A percentile compares a stretch with the other conserved stretches of the same genome.
These are phyloP conservation scores for Tuber borchii DNA, from an alignment of 495 filamentous ascomycete species.

Conservation along the genomic window DNA sequence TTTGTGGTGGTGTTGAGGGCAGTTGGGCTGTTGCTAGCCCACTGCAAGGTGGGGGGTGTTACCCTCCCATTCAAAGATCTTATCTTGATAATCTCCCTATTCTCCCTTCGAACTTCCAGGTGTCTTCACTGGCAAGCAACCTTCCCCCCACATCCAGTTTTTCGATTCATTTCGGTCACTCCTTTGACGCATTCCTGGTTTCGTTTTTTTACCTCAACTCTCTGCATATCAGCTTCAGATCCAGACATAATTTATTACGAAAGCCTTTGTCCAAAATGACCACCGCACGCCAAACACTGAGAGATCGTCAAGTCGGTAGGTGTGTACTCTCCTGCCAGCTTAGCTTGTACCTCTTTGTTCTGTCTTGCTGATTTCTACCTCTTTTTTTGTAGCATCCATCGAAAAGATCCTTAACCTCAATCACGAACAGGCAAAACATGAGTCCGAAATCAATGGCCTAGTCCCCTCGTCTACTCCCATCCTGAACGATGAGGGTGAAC, in stretches of 20 bases:
- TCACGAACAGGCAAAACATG: constrained; percentile 52
- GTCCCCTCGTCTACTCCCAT: constrained; percentile 68
- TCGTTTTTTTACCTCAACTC: not conserved
- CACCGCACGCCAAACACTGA: constrained; percentile 65
- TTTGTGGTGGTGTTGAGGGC: constrained; percentile 28
- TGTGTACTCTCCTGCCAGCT: constrained; percentile 41
- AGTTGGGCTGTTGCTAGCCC: not conserved
- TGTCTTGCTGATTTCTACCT: constrained; percentile 35
- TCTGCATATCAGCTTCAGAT: not conserved
- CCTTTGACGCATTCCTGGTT: not conserved
- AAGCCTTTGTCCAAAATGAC: constrained; percentile 54
- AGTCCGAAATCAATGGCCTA: constrained; percentile 58
- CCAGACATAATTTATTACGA: not conserved
- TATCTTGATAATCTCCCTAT: constrained; percentile 36
- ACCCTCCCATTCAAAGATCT: constrained; percentile 35
- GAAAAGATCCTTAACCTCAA: constrained; percentile 96
- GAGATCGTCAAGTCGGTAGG: constrained; percentile 94
- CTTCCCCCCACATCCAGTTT: not conserved
- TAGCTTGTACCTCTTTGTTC: constrained; percentile 13
- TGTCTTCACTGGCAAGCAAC: not conserved
- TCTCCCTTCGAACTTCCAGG: constrained; percentile 1
- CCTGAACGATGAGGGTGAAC: constrained; percentile 78
- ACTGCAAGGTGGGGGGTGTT: constrained; percentile 16
- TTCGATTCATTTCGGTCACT: not conserved
- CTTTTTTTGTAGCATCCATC: constrained; percentile 65